Conservation (phyloP, 2,329 filamentous ascomycete species). For the Fusarium dimerum region DNA sequence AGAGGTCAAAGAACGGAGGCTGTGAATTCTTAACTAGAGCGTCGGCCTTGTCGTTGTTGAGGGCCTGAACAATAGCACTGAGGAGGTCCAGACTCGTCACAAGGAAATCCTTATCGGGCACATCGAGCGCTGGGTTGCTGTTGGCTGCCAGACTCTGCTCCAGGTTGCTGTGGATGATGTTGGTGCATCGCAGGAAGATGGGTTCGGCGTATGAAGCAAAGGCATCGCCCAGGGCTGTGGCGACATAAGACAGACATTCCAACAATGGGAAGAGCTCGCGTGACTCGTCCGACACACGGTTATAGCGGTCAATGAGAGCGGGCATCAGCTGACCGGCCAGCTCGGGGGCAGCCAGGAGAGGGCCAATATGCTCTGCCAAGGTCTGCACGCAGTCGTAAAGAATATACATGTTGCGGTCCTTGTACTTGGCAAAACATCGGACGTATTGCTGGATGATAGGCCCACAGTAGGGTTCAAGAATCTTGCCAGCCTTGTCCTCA, state of each 20-base stretch:
- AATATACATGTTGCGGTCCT: constrained; percentile 98
- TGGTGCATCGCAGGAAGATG: constrained; percentile 85
- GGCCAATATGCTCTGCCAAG: constrained; percentile 85
- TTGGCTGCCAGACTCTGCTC: constrained; percentile 74
- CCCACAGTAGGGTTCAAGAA: constrained; percentile 80
- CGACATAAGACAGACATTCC: constrained; percentile 95
- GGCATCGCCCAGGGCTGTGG: constrained; percentile 76
- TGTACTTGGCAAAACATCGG: constrained; percentile 89
- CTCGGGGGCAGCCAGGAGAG: constrained; percentile 75
- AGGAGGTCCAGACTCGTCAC: constrained; percentile 93
- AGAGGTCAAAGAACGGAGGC: constrained; percentile 84
- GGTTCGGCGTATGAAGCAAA: constrained; percentile 85
- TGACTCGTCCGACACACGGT: constrained; percentile 83
- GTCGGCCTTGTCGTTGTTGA: constrained; percentile 72
- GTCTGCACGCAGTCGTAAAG: constrained; percentile 99
- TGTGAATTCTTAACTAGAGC: constrained; percentile 75
- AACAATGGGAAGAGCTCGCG: constrained; percentile 91
- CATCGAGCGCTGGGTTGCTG: constrained; percentile 68
- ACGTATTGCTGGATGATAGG: constrained; percentile 94
- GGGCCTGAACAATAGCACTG: constrained; percentile 88
- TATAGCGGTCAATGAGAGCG: constrained; percentile 84
- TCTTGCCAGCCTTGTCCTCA: constrained; percentile 85
- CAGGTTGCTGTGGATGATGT: constrained; percentile 88
- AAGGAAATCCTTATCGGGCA: constrained; percentile 94
- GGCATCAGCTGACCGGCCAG: constrained; percentile 91